Conservation (phyloP, 257 asterid species). For the Gardenia jasminoides region DNA sequence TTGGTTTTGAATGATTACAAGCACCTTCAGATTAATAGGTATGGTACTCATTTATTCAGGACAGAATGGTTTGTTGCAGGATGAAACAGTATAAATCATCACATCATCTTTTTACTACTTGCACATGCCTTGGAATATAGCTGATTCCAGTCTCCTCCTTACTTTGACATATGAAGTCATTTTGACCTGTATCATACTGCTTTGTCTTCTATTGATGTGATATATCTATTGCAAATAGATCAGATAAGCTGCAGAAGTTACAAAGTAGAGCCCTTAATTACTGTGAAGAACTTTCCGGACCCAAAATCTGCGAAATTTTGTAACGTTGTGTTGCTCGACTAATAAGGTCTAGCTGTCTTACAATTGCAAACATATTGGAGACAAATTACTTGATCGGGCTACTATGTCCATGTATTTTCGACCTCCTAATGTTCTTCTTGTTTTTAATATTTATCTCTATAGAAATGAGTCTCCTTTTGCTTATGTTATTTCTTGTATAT, state of each 20-base stretch:
- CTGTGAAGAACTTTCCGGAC: background rate
- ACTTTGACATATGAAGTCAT: background rate
- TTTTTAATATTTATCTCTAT: too few relatives aligned
- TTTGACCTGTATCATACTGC: background rate
- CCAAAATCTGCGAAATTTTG: background rate
- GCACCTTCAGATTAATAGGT: constrained; percentile 10
- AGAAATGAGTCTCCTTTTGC: background rate
- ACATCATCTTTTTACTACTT: background rate
- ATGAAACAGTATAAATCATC: background rate
- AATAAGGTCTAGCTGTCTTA: background rate
- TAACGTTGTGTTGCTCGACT: background rate
- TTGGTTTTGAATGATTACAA: constrained; percentile 11
- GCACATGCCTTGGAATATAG: background rate
- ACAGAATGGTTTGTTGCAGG: background rate
- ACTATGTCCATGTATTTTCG: background rate
- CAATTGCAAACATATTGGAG: background rate
- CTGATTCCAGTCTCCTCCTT: background rate
- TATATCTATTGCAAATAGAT: background rate
- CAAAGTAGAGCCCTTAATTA: background rate
- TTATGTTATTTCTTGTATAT: background rate
- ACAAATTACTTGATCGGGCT: background rate
- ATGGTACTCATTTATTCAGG: background rate
- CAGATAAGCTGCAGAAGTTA: background rate
- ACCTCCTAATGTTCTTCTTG: background rate
- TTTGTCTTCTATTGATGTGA: background rate